Base-by-base conservation (phyloP, 345 rosid genomes). In the Camelina hispida region DNA sequence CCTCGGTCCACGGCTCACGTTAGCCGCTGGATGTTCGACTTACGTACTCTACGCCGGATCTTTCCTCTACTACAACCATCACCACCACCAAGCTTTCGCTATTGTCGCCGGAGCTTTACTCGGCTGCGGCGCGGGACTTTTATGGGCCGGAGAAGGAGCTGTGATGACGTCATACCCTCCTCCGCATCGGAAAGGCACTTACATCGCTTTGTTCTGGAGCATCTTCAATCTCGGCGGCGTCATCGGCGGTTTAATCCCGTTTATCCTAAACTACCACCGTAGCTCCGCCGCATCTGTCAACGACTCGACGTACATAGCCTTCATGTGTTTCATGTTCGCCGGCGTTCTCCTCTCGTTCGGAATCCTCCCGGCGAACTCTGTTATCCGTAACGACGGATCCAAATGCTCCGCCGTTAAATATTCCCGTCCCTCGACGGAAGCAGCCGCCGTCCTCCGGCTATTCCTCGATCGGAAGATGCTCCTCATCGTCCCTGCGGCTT, bases 101-200 rank as follows among this genome's bases (percentile, higher is more conserved):
- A 71, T 89, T 15, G 81, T 64, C n/a, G 90, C 96, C n/a, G 90
- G 97, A 3, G 95, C 81, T 3, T 37, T 83, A 8, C 91, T 94
- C 4, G 98, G 98, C 1, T 35, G 88, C 56, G 96, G 97, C 4
- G 98, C 98, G 0, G 96, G 98, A 0, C 93, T 94, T 25, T 81
- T 94, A 3, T 94, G 98, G 97, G 97, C 98, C 2, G 95, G 91
- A 0, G 84, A 94, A 62, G 98, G 97, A 1, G 97, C 98, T 9
- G 93, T 94, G 68, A 94, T 91, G 97, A 91, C 97, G n/a, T 76
- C 97, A 6, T 94, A 90, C 57, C 98, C 97, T 30, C 97, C 97
- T 0, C 85, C 92, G 0, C 56, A 84, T 43, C 83, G 97, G 15
- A 94, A 94, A 71, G 98, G 98, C 10, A 80, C 84, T 9, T 94